Conservation (phyloP, 2,329 filamentous ascomycete genomes). For the Periglandula ipomoeae region DNA sequence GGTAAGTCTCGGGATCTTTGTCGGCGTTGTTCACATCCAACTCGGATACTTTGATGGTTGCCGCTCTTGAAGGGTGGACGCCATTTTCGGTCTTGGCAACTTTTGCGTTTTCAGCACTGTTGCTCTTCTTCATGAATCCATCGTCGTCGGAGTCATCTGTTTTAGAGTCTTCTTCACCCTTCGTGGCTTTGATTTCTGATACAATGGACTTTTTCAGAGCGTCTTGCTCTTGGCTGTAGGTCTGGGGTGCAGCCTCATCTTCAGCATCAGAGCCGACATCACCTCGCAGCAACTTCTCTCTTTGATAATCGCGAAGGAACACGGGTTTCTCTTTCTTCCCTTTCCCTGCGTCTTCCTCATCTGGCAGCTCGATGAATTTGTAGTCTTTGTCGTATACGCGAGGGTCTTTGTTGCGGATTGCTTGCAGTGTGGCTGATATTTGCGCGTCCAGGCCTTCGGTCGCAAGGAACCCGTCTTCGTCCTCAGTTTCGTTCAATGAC, state of each 20-base stretch:
- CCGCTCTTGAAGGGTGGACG: slow-evolving; percentile 47
- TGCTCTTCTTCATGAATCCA: slow-evolving; percentile 61
- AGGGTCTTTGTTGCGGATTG: slow-evolving; percentile 85
- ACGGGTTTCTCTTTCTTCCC: slow-evolving; percentile 73
- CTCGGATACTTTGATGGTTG: slow-evolving; percentile 40
- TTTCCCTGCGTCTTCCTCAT: slow-evolving; percentile 31
- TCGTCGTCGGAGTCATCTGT: slow-evolving; percentile 44
- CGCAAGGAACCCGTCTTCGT: slow-evolving; percentile 80
- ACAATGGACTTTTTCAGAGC: slow-evolving; percentile 70
- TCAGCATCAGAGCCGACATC: slow-evolving; percentile 53
- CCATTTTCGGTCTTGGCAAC: slow-evolving; percentile 28
- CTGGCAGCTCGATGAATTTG: slow-evolving; percentile 67
- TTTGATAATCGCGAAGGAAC: slow-evolving; percentile 82
- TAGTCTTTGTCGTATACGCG: slow-evolving; percentile 73
- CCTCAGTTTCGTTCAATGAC: slow-evolving; percentile 73
- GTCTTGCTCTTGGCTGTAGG: slow-evolving; percentile 84
- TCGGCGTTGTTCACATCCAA: slow-evolving; percentile 67
- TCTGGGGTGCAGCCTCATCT: slow-evolving; percentile 49
- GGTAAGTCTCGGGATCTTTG: slow-evolving; percentile 79
- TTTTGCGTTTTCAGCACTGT: slow-evolving; percentile 28
- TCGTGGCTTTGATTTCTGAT: slow-evolving; percentile 65
- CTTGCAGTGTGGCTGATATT: slow-evolving; percentile 77
- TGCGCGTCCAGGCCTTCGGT: slow-evolving; percentile 79
- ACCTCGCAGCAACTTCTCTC: slow-evolving; percentile 75
- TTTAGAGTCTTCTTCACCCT: slow-evolving; percentile 33